Conservation (phyloP, 2,329 filamentous ascomycete genomes). For the Mycocentrospora acerina region DNA sequence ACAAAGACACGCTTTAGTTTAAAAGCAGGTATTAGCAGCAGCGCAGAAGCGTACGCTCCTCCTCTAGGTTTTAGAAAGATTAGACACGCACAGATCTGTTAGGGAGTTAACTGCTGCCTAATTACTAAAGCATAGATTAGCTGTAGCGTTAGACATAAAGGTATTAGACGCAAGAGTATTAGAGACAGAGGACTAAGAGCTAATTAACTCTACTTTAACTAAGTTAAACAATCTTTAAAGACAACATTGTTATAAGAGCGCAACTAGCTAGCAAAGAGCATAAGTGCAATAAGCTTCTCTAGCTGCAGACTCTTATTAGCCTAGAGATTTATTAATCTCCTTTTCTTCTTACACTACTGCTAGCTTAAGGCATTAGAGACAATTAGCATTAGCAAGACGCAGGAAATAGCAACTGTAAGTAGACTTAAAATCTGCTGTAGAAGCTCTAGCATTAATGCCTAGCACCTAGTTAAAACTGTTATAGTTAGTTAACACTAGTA, state of each 20-base stretch:
- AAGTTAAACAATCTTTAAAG: too few relatives aligned
- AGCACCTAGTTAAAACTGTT: neutral
- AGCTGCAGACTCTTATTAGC: too few relatives aligned
- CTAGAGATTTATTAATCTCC: neutral
- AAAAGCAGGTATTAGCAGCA: neutral
- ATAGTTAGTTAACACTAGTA: constrained; percentile 1
- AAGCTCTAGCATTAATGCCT: neutral
- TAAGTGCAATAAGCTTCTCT: too few relatives aligned
- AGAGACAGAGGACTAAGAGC: too few relatives aligned
- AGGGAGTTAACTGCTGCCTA: too few relatives aligned
- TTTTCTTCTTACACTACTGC: neutral
- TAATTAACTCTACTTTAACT: too few relatives aligned
- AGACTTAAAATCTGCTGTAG: too few relatives aligned
- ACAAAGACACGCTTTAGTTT: neutral
- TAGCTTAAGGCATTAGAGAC: neutral
- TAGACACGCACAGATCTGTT: too few relatives aligned
- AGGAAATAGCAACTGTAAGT: too few relatives aligned
- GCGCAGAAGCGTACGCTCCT: neutral
- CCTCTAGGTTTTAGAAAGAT: too few relatives aligned
- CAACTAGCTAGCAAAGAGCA: too few relatives aligned
- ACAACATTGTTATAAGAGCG: too few relatives aligned
- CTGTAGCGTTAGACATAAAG: neutral
- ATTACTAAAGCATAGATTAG: neutral
- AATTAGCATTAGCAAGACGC: neutral
- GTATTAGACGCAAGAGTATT: neutral